Percentiles rank a stretch among this genome's conserved stretches.
These are phyloP conservation scores for Puccinia polysora DNA, from an alignment of 1,284 basidiomycete species.

Conservation along the genomic window DNA sequence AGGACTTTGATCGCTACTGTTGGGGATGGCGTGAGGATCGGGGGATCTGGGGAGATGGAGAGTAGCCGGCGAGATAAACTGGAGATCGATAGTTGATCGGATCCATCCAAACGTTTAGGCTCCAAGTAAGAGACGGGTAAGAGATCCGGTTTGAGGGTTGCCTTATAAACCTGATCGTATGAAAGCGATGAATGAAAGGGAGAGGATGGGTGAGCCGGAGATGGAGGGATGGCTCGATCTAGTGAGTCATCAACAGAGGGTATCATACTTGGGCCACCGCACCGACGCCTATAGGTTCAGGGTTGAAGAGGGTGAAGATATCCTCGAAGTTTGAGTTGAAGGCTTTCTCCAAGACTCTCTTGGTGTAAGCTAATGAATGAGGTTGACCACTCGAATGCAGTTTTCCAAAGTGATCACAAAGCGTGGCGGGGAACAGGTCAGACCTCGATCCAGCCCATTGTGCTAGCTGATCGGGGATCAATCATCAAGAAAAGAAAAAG, in stretches of 20 bases:
- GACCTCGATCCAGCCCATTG: constrained; percentile 97
- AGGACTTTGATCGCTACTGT: constrained; percentile 93
- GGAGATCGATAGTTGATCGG: constrained; percentile 50
- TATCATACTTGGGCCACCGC: constrained; percentile 83
- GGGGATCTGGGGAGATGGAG: constrained; percentile 58
- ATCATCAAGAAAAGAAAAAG: constrained; percentile 31
- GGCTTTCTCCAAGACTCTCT: constrained; percentile 72
- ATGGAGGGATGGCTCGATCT: neutral
- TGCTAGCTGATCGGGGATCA: constrained; percentile 63
- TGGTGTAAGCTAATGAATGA: constrained; percentile 78
- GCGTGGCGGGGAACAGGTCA: constrained; percentile 86
- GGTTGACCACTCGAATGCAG: constrained; percentile 84
- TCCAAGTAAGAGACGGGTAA: constrained; percentile 71
- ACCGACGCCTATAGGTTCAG: constrained; percentile 86
- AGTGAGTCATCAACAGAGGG: neutral
- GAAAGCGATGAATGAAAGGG: neutral
- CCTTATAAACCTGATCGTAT: constrained; percentile 69
- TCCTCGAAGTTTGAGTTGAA: constrained; percentile 73
- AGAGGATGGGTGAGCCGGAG: neutral
- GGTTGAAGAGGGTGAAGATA: constrained; percentile 86
- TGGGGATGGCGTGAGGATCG: constrained; percentile 67
- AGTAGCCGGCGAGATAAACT: constrained; percentile 51
- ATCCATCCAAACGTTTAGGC: constrained; percentile 58
- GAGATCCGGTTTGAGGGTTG: constrained; percentile 73
- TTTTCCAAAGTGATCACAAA: constrained; percentile 79